phyloP scores from a whole-genome alignment of 805 yeast genomes.

The Nakazawaea siamensis region DNA sequence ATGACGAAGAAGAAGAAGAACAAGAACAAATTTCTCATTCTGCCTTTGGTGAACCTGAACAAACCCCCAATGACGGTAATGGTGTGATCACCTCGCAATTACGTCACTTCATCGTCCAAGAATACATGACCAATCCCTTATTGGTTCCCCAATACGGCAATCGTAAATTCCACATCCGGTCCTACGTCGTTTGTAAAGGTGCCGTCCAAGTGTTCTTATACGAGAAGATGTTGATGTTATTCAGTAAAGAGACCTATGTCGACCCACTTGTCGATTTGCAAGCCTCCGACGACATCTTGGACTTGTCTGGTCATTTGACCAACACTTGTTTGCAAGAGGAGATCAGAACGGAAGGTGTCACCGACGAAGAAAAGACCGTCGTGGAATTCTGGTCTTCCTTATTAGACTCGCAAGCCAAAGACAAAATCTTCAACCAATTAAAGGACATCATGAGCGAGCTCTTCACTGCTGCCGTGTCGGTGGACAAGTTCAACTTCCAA shows the following conservation, averaged over 20 bases:
- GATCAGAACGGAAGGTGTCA: slow-evolving; percentile 24
- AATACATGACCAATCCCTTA: slow-evolving; percentile 64
- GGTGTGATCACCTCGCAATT: slow-evolving; percentile 81
- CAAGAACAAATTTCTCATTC: slow-evolving; percentile 19
- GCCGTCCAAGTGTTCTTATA: slow-evolving; percentile 73
- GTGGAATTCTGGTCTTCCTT: slow-evolving; percentile 53
- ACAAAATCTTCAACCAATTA: slow-evolving; percentile 43
- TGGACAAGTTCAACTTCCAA: slow-evolving; percentile 78
- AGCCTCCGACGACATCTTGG: slow-evolving; percentile 21
- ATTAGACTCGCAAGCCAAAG: slow-evolving; percentile 26
- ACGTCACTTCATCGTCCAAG: slow-evolving; percentile 87
- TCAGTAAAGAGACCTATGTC: slow-evolving; percentile 52
- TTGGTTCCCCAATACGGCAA: slow-evolving; percentile 49
- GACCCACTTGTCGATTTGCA: slow-evolving; percentile 21
- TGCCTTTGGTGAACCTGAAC: slow-evolving; percentile 1
- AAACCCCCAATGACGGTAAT: slow-evolving; percentile 26
- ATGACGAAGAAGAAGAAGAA: slow-evolving; percentile 43
- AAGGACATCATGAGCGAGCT: slow-evolving; percentile 57
- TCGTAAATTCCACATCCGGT: slow-evolving; percentile 83
- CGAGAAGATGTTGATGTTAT: slow-evolving; percentile 71
- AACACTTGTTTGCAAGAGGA: slow-evolving; percentile 82
- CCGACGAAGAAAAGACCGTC: slow-evolving; percentile 34
- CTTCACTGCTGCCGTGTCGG: slow-evolving; percentile 72
- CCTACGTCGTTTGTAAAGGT: slow-evolving; percentile 73
- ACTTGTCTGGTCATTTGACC: slow-evolving; percentile 75